phyloP scores from a whole-genome alignment of 108 stramenopile genomes.

The Cyclotella atomus region DNA sequence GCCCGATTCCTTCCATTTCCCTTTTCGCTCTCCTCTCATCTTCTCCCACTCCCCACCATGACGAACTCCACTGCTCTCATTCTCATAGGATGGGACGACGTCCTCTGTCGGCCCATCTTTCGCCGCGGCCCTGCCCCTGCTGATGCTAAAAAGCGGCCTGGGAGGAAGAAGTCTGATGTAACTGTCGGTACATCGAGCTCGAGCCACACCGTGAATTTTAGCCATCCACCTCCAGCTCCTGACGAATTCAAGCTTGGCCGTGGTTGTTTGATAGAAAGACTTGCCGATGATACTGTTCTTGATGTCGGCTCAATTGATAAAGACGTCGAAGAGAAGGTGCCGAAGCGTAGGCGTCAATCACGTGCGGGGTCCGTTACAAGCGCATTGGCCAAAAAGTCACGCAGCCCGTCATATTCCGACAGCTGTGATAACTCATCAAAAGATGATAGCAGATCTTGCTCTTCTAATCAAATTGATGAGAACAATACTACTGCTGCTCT shows the following conservation, averaged over 20 bases:
- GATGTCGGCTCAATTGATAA: neutral
- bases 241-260: neutral
- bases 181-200: no score
- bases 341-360: conserved; percentile 1
- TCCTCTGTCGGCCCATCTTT: conserved; percentile 7
- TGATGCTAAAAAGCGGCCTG: neutral
- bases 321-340: neutral
- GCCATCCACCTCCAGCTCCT: neutral
- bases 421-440: neutral
- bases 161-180: neutral
- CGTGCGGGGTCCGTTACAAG: neutral
- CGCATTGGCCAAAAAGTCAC: neutral
- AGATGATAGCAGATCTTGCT: neutral
- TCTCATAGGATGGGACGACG: conserved; percentile 3
- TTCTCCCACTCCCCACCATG: neutral
- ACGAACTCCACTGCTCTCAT: neutral
- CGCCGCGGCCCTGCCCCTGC: neutral
- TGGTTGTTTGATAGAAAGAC: neutral
- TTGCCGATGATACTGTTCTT: neutral
- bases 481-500: no score
- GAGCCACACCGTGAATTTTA: no score
- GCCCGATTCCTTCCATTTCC: neutral
- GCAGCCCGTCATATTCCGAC: neutral
- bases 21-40: neutral
- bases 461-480: neutral